These are phyloP conservation scores for Iberis pinnata DNA, from an alignment of 345 rosid species.

Conservation along the genomic window DNA sequence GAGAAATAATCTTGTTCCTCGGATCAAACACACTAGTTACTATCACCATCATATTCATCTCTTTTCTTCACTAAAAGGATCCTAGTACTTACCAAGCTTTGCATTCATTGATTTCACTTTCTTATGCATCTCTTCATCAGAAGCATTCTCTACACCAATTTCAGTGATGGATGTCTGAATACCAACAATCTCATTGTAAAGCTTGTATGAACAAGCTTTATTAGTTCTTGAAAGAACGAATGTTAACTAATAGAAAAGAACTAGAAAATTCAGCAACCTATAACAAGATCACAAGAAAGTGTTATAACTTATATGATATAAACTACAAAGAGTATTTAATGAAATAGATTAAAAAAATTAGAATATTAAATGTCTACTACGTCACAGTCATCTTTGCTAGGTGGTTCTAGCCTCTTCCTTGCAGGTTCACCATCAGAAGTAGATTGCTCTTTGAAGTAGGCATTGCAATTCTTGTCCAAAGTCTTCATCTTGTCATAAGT, in stretches of 20 bases:
- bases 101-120: not conserved
- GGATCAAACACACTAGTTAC: not conserved
- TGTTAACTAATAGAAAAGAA: too few species aligned
- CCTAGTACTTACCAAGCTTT: not conserved
- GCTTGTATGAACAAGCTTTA: not conserved
- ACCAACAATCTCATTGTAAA: not conserved
- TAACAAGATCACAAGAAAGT: too few species aligned
- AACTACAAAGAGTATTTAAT: too few species aligned
- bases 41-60: not conserved
- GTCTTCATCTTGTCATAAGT: not conserved
- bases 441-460: not conserved
- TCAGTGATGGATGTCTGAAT: not conserved
- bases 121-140: not conserved
- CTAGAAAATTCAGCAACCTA: too few species aligned
- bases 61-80: not conserved
- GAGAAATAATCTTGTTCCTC: not conserved
- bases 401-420: too few species aligned
- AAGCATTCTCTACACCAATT: not conserved
- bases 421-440: too few species aligned
- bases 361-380: too few species aligned
- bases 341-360: too few species aligned
- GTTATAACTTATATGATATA: too few species aligned
- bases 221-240: too few species aligned
- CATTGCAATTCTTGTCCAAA: not conserved
- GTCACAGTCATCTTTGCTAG: too few species aligned